Conservation (phyloP, 2,329 filamentous ascomycete genomes). For the Orbilia javanica region DNA sequence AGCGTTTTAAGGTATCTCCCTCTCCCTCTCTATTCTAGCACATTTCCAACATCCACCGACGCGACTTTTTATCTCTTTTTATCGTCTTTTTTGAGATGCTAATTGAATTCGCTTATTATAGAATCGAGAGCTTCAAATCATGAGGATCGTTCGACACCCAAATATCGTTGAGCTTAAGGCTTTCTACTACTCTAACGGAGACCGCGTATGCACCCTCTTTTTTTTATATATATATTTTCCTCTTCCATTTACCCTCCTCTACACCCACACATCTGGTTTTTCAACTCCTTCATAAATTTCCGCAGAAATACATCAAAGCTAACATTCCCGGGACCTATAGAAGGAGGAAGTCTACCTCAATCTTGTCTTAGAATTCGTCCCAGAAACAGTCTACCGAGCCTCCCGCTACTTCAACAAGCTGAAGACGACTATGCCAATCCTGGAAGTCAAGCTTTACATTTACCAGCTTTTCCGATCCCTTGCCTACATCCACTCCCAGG, state of each 20-base stretch:
- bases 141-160: conserved; percentile 98
- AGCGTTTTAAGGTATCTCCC: conserved; percentile 93
- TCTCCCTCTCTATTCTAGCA: no score
- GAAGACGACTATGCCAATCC: conserved; percentile 99
- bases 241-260: no score
- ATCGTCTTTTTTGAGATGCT: not conserved
- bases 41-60: not conserved
- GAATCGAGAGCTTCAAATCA: conserved; percentile 99
- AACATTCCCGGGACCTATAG: conserved; percentile 67
- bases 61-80: conserved; percentile 28
- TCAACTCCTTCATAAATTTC: no score
- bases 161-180: conserved; percentile 99
- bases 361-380: conserved; percentile 96
- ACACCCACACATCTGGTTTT: no score
- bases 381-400: conserved; percentile 97
- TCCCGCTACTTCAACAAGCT: conserved; percentile 99
- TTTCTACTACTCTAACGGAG: conserved; percentile 99
- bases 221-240: not conserved
- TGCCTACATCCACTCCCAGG: conserved; percentile 98
- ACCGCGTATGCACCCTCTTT: conserved; percentile 77
- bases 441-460: conserved; percentile 99
- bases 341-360: conserved; percentile 99
- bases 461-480: conserved; percentile 99
- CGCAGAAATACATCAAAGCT: not conserved
- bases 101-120: conserved; percentile 67